Conservation (phyloP, 768 basidiomycete species). For the Hygrophorus pudorinus region DNA sequence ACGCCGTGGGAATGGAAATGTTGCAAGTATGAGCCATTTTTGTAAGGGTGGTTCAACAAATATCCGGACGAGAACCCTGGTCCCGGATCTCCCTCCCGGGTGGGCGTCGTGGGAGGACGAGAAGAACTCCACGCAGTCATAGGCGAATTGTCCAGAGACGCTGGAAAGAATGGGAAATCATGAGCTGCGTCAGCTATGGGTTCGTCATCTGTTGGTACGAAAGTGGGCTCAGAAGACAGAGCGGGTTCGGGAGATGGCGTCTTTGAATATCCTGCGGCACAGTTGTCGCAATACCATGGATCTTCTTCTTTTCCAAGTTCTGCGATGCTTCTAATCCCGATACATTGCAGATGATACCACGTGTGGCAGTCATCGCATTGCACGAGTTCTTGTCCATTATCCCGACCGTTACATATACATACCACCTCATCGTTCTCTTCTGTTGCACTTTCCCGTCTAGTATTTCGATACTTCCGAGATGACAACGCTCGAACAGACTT, state of each 20-base stretch:
- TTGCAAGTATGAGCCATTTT: slow-evolving; percentile 47
- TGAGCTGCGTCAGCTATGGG: slow-evolving; percentile 28
- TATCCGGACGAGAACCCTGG: slow-evolving; percentile 22
- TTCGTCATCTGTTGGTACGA: slow-evolving; percentile 55
- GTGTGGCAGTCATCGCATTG: slow-evolving; percentile 74
- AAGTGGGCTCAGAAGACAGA: slow-evolving; percentile 50
- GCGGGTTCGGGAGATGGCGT: slow-evolving; percentile 26
- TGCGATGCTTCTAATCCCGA: slow-evolving; percentile 54
- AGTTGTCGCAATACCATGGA: slow-evolving; percentile 64
- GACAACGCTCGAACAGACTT: slow-evolving; percentile 55
- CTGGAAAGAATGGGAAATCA: slow-evolving; percentile 54
- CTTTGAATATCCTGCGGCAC: slow-evolving; percentile 31
- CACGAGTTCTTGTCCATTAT: slow-evolving; percentile 68
- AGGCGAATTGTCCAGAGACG: slow-evolving; percentile 47
- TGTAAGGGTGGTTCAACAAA: slow-evolving; percentile 41
- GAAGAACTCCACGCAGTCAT: slow-evolving; percentile 36
- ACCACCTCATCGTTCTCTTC: slow-evolving; percentile 40
- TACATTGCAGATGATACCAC: slow-evolving; percentile 79
- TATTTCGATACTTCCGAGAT: slow-evolving; percentile 37
- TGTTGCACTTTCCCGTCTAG: slow-evolving; percentile 9
- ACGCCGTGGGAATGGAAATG: slow-evolving; percentile 27
- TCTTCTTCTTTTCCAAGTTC: slow-evolving; percentile 72
- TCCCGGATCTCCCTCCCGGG: slow-evolving; percentile 23
- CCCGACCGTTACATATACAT: slow-evolving; percentile 58
- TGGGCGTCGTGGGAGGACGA: slow-evolving; percentile 39